Evolutionary conservation across 345 rosid species (phyloP), one percentile per base, ranked within the genome.

Genomic region (Hibiscus trionum): DNA sequence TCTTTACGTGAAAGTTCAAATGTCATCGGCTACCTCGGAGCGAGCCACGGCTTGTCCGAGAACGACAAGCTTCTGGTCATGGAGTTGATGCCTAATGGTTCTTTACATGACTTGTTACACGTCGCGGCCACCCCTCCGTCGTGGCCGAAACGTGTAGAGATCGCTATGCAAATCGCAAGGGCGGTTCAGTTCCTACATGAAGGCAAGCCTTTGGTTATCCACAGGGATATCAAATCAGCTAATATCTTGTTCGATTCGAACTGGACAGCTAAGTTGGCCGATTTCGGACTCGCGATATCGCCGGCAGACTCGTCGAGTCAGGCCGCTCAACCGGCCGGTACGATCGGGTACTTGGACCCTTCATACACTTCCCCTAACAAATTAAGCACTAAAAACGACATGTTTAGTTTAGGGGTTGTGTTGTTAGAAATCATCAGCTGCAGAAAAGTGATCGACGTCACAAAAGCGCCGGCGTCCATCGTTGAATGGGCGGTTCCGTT

Each of bases 271-370:
- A 93, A 84, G 81, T 70, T 93, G 50, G 87, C 87, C 0, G 96
- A 93, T 53, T 88, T 86, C 3, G 95, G 96, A 75, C 89, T 93
- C 3, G 86, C 93, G 3, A 80, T 86, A 47, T 52, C 33, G 47
- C 42, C 14, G 63, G 2, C 15, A 2, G 73, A 52, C 72, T 60
- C 77, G 29, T 10, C 7, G 66, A 57, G 72, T 68, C 79, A 46
- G 1, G 16, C 44, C 37, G 14, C 50, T 39, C 83, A 76, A 58
- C 84, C 96, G 0, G 96, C 95, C 0, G 96, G 98, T 1, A 93
- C 98, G 0, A 82, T 90, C 2, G 96, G 96, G 12, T 90, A 90
- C 73, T 29, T 93, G 67, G 98, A 93, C 78, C 96, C 96, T 64
- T 44, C 74, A 44, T 90, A 88, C 81, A 87, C 88, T 29, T 75